These are phyloP conservation scores for Leishmania tropica DNA, from an alignment of 208 protist species.

Conservation along the genomic window DNA sequence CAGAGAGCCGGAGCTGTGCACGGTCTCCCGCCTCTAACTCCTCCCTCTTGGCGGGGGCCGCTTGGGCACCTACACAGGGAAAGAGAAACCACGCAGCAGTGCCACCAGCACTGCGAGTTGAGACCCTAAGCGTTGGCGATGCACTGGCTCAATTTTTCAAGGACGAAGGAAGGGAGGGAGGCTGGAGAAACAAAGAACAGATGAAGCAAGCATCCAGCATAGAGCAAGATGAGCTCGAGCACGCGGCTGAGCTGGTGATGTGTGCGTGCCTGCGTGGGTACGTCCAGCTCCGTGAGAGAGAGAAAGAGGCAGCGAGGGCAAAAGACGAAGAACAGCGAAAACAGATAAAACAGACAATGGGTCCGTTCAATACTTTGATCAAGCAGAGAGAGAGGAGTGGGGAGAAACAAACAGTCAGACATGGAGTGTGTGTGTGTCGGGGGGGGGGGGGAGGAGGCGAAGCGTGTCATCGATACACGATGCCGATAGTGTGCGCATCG, in stretches of 20 bases:
- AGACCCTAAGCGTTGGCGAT: not conserved
- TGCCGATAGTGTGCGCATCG: not conserved
- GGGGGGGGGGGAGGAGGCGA: not conserved
- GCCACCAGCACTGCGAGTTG: not conserved
- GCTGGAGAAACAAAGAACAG: not conserved
- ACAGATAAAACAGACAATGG: not conserved
- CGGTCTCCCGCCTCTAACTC: not conserved
- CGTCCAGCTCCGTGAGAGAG: not conserved
- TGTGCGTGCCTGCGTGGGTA: not conserved
- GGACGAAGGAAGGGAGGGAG: not conserved
- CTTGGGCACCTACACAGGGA: not conserved
- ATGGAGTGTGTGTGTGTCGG: too few species aligned
- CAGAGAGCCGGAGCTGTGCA: not conserved
- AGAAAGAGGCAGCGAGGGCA: not conserved
- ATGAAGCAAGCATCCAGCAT: not conserved
- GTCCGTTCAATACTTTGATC: not conserved
- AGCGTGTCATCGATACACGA: not conserved
- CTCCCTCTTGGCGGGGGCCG: not conserved
- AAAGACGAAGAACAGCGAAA: not conserved
- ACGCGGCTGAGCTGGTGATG: not conserved
- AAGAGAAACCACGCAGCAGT: not conserved
- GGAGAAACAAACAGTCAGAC: not conserved
- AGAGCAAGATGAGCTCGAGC: not conserved
- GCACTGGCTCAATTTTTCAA: not conserved
- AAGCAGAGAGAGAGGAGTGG: not conserved